Percentiles rank a stretch among this genome's conserved stretches.
These are phyloP conservation scores for Sphagnum contortum DNA, from an alignment of 225 moss, liverwort and hornwort genomes.

Conservation along the genomic window DNA sequence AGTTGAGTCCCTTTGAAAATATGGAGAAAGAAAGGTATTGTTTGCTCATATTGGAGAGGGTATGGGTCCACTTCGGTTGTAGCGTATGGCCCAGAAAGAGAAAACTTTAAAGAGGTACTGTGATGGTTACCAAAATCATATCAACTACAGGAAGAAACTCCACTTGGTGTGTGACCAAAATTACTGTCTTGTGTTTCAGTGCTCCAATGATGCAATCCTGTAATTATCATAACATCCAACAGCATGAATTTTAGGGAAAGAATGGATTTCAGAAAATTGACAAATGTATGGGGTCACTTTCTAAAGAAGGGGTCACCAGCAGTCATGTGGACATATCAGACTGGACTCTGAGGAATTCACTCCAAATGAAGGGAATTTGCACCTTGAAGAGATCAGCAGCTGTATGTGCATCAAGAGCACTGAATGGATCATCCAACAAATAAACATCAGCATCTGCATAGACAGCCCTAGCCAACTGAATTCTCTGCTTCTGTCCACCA, in stretches of 20 bases:
- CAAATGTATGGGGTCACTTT: too few relatives aligned
- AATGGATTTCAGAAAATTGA: too few relatives aligned
- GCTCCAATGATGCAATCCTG: constrained; percentile 64
- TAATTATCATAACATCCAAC: background rate
- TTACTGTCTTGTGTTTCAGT: constrained; percentile 57
- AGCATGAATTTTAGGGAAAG: too few relatives aligned
- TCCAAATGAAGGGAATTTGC: background rate
- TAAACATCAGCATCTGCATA: constrained; percentile 59
- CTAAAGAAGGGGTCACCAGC: too few relatives aligned
- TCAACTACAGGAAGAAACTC: constrained; percentile 75
- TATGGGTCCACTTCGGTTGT: too few relatives aligned
- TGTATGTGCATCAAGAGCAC: constrained; percentile 76
- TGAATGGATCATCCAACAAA: constrained; percentile 69
- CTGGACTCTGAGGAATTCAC: too few relatives aligned
- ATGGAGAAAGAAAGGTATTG: background rate
- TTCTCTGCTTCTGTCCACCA: constrained; percentile 73
- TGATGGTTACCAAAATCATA: constrained; percentile 50
- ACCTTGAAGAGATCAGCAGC: constrained; percentile 58
- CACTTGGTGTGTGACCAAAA: constrained; percentile 80
- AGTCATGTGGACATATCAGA: too few relatives aligned
- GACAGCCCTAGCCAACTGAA: constrained; percentile 66
- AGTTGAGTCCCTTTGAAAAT: background rate
- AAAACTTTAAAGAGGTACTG: too few relatives aligned
- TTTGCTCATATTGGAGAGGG: too few relatives aligned
- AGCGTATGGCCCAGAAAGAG: too few relatives aligned